Conservation (phyloP, 345 rosid species). For the Euclidium syriacum region DNA sequence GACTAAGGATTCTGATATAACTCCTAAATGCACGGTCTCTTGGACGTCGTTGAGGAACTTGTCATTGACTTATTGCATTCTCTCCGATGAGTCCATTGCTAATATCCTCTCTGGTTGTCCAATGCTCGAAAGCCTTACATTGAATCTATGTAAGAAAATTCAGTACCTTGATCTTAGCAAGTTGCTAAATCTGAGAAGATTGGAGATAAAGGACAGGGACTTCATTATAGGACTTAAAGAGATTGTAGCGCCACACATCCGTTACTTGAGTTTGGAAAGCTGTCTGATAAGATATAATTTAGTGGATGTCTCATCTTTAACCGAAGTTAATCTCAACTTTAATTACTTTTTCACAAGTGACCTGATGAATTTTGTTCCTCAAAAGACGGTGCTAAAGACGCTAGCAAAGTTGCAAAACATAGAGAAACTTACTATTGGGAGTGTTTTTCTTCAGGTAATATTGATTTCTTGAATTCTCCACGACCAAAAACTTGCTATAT, state of each 20-base stretch:
- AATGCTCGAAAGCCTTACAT: constrained; percentile 18
- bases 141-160: constrained; percentile 13
- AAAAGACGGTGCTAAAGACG: constrained; percentile 20
- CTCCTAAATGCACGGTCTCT: constrained; percentile 1
- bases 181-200: neutral
- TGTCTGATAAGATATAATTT: constrained; percentile 13
- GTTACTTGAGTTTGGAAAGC: constrained; percentile 18
- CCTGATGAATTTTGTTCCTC: constrained; percentile 21
- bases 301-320: constrained; percentile 20
- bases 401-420: constrained; percentile 14
- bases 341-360: too few relatives aligned
- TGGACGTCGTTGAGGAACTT: constrained; percentile 17
- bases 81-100: constrained; percentile 14
- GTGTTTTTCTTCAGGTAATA: constrained; percentile 31
- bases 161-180: constrained; percentile 21
- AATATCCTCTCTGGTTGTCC: constrained; percentile 23
- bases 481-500: neutral
- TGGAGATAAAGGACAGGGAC: constrained; percentile 27
- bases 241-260: constrained; percentile 26
- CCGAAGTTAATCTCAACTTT: constrained; percentile 19
- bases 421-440: constrained; percentile 21
- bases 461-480: neutral
- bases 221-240: constrained; percentile 9
- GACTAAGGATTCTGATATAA: too few relatives aligned
- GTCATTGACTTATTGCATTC: constrained; percentile 24